These are phyloP conservation scores for Orbilia javanica DNA, from an alignment of 2,329 filamentous ascomycete genomes.

Conservation along the genomic window DNA sequence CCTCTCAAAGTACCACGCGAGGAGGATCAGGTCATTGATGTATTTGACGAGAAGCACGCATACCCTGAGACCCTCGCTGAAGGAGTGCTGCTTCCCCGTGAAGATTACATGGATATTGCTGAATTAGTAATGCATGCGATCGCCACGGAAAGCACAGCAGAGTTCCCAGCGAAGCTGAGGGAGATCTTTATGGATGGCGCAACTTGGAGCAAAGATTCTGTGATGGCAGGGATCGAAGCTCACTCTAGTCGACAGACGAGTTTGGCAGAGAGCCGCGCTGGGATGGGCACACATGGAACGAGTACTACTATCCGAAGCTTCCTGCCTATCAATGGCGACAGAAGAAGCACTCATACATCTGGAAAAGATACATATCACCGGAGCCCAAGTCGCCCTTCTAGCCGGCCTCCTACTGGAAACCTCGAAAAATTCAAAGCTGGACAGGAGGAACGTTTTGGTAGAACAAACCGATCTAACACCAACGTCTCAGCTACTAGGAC, in stretches of 20 bases:
- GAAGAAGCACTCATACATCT: slow-evolving; percentile 57
- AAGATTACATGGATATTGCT: slow-evolving; percentile 66
- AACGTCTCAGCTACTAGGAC: slow-evolving; percentile 63
- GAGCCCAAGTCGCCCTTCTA: slow-evolving; percentile 60
- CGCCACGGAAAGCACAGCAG: slow-evolving; percentile 66
- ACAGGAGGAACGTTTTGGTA: slow-evolving; percentile 50
- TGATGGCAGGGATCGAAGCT: slow-evolving; percentile 76
- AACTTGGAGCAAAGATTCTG: slow-evolving; percentile 81
- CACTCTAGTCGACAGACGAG: slow-evolving; percentile 79
- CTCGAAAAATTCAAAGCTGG: slow-evolving; percentile 51
- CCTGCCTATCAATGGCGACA: slow-evolving; percentile 71
- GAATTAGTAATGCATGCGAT: slow-evolving; percentile 61
- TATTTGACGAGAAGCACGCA: slow-evolving; percentile 68
- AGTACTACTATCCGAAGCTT: slow-evolving; percentile 69
- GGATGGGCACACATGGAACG: slow-evolving; percentile 62
- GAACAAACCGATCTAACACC: slow-evolving; percentile 52
- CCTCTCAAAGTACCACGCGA: slow-evolving; percentile 76
- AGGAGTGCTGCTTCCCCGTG: slow-evolving; percentile 72
- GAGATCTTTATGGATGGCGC: slow-evolving; percentile 77
- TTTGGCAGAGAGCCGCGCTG: slow-evolving; percentile 79
- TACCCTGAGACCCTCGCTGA: slow-evolving; percentile 77
- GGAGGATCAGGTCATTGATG: slow-evolving; percentile 67
- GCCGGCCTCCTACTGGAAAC: slow-evolving; percentile 48
- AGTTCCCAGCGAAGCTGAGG: slow-evolving; percentile 75
- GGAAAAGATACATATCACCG: slow-evolving; percentile 48